Base-by-base conservation (phyloP, 2,329 filamentous ascomycete species). In the Trichoderma polysporum region DNA sequence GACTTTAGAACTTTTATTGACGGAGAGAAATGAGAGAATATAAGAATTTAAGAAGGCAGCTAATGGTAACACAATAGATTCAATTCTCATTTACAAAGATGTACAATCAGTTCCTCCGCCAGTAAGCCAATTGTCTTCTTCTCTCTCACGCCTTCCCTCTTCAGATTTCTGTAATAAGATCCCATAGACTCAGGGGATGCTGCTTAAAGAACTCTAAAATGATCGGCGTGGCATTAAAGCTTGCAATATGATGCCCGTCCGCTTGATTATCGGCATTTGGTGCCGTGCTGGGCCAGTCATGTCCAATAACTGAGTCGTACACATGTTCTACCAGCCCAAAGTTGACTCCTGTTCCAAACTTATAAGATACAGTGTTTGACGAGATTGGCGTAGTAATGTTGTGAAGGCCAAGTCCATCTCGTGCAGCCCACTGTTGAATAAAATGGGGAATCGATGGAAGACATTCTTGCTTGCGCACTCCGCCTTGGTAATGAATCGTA, bases 391-490 rank as follows among this genome's bases (percentile, higher is more conserved):
- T 47, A 13, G 57, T 47, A 19, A 59, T 39, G 25, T 59, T 59
- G 9, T 35, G 12, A 6, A 33, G 37, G n/a, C 57, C 41, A 22
- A 59, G 57, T 2, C 27, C n/a, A 8, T 59, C 57, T 33, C 57
- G 39, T 17, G 10, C 29, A 7, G 57, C 57, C 57, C 57, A 59
- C 47, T 59, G 57, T n/a, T 59, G 57, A 47, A 59, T 59, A 27
- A 59, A 59, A 33, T 59, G 57, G 12, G 57, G 57, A n/a, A 59
- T 59, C 13, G 57, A 59, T 35, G 57, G 57, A 3, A 59, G 41
- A 35, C 57, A 59, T 33, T 59, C 57, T 7, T 59, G 8, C n/a
- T 59, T 59, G 41, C 57, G 57, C 8, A 33, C 39, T 2, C 57
- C 57, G 7, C 57, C 57, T 10, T 59, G 27, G 3, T 59, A 59